phyloP scores from a whole-genome alignment of 1,284 basidiomycete genomes.

The Trichosporon inkin region DNA sequence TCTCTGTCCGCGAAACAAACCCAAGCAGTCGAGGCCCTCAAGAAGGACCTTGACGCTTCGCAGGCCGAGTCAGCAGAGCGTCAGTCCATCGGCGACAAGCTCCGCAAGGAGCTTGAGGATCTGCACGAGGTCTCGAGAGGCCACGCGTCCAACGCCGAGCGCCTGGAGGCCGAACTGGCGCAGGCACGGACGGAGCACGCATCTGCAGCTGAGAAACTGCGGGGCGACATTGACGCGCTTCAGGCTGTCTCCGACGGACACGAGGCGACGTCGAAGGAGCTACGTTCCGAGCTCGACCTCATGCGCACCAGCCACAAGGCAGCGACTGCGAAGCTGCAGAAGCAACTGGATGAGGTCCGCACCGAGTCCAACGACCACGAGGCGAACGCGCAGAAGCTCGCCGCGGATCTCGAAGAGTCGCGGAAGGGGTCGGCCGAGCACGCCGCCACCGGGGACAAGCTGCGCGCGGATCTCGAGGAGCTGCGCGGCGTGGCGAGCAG shows the following conservation, averaged over 20 bases:
- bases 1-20: background rate
- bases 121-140: background rate
- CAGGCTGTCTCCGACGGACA: background rate
- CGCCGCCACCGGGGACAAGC: conserved; percentile 4
- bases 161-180: conserved; percentile 11
- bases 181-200: background rate
- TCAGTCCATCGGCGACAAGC: background rate
- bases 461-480: conserved; percentile 12
- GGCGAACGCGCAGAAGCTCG: background rate
- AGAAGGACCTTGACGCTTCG: conserved; percentile 11
- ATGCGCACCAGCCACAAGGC: conserved; percentile 8
- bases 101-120: background rate
- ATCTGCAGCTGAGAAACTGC: background rate
- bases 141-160: conserved; percentile 8
- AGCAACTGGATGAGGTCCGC: conserved; percentile 9
- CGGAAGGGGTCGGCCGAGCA: background rate
- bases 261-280: conserved; percentile 4
- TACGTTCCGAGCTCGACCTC: conserved; percentile 10
- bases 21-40: background rate
- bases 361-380: conserved; percentile 8
- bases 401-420: background rate
- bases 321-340: background rate
- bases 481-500: background rate
- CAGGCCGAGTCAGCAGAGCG: conserved; percentile 10
- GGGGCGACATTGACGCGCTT: background rate